Evolutionary conservation across 371 early-diverging fungal species (phyloP).

Genomic region (Mucor racemosus): DNA sequence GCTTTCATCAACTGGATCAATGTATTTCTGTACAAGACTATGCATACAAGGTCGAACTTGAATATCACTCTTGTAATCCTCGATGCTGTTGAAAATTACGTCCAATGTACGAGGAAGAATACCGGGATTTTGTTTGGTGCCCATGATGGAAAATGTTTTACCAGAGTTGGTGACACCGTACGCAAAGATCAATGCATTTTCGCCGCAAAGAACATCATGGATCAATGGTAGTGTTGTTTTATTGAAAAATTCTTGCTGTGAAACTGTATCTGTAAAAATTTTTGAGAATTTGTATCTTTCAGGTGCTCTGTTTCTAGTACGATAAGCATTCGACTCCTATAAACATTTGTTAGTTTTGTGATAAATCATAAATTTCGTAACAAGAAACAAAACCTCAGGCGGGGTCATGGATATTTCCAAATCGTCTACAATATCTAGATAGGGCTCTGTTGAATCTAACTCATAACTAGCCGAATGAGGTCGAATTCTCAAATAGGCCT

Average conservation of each 20-base stretch:
- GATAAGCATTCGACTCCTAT: slow-evolving; percentile 43
- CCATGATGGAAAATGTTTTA: slow-evolving; percentile 79
- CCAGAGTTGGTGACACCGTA: slow-evolving; percentile 86
- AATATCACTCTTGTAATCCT: slow-evolving; percentile 35
- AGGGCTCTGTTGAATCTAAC: slow-evolving; percentile 28
- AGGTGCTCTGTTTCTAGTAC: slow-evolving; percentile 51
- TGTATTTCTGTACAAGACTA: slow-evolving; percentile 43
- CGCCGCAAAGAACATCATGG: slow-evolving; percentile 55
- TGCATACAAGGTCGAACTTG: slow-evolving; percentile 53
- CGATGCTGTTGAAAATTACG: slow-evolving; percentile 59
- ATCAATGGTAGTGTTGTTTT: slow-evolving; percentile 64
- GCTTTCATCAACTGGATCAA: slow-evolving; percentile 37
- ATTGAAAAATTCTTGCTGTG: slow-evolving; percentile 64
- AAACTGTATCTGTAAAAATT: slow-evolving; percentile 56
- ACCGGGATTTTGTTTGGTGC: slow-evolving; percentile 57
- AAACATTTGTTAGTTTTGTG: not conserved
- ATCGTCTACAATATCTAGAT: slow-evolving; percentile 55
- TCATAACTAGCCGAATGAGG: slow-evolving; percentile 28
- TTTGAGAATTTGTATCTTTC: slow-evolving; percentile 70
- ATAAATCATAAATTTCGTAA: not conserved
- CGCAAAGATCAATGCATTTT: slow-evolving; percentile 70
- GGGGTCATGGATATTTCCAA: slow-evolving; percentile 53
- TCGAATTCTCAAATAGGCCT: slow-evolving; percentile 57
- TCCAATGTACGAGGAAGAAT: slow-evolving; percentile 67
- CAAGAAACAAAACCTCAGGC: slow-evolving; percentile 32